phyloP scores from a whole-genome alignment of 1,284 basidiomycete species.

The Schizopora paradoxa region DNA sequence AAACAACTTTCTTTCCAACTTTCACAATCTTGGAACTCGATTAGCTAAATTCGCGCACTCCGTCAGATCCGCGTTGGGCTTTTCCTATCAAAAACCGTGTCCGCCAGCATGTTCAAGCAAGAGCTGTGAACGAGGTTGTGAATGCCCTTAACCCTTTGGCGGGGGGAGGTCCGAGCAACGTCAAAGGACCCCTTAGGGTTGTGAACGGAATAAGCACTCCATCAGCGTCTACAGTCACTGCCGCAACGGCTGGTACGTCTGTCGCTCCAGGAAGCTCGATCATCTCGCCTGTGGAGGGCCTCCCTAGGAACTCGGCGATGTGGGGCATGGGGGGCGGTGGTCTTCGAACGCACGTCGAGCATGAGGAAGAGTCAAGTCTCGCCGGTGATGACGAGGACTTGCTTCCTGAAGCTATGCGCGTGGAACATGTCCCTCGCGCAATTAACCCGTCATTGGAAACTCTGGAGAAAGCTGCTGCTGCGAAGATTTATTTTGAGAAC shows the following conservation, averaged over 20 bases:
- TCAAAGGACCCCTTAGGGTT: conserved; percentile 62
- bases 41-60: conserved; percentile 20
- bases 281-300: conserved; percentile 46
- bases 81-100: conserved; percentile 84
- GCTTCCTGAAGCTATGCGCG: conserved; percentile 25
- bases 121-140: conserved; percentile 79
- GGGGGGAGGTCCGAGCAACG: conserved; percentile 36
- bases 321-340: conserved; percentile 46
- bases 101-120: conserved; percentile 68
- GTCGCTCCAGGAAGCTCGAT: conserved; percentile 62
- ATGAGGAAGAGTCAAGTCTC: conserved; percentile 49
- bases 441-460: conserved; percentile 85
- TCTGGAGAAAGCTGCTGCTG: conserved; percentile 88
- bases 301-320: conserved; percentile 56
- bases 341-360: conserved; percentile 57
- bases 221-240: conserved; percentile 59
- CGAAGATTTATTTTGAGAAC: conserved; percentile 95
- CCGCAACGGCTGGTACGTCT: conserved; percentile 15
- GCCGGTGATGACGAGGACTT: conserved; percentile 25
- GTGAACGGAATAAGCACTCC: conserved; percentile 74
- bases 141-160: conserved; percentile 52
- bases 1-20: too few relatives aligned
- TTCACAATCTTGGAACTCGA: conserved; percentile 19
- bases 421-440: conserved; percentile 38
- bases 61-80: conserved; percentile 83